phyloP scores from a whole-genome alignment of 164 flowering plant species.

The Houttuynia cordata region DNA sequence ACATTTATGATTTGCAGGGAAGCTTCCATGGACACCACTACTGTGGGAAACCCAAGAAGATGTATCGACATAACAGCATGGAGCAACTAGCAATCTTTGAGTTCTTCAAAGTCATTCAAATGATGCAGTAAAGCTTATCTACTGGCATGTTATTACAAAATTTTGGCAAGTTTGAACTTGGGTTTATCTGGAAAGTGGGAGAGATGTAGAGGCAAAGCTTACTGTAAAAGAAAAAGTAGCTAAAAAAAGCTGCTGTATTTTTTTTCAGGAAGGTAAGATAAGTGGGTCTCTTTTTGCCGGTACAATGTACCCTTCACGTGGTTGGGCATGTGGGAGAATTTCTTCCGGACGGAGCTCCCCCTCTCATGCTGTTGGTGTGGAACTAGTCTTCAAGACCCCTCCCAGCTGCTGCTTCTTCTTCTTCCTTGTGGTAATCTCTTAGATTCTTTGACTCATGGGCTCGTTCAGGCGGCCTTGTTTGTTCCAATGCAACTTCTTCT shows the following conservation, averaged over 20 bases:
- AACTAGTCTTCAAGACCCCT: neutral
- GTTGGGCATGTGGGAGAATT: slow-evolving; percentile 1
- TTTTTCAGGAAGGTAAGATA: neutral
- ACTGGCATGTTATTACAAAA: neutral
- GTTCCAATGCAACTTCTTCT: neutral
- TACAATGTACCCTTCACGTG: slow-evolving; percentile 5
- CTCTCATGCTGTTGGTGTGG: neutral
- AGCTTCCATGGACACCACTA: neutral
- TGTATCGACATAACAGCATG: neutral
- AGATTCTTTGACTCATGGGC: neutral
- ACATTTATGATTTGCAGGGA: neutral
- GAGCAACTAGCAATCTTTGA: neutral
- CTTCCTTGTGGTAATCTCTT: neutral
- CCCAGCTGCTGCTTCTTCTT: neutral
- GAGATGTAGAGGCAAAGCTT: neutral
- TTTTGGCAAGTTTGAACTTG: neutral
- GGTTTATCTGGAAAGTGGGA: neutral
- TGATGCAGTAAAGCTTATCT: neutral
- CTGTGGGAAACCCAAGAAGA: neutral
- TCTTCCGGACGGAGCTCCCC: neutral
- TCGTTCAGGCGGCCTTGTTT: neutral
- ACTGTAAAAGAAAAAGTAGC: neutral
- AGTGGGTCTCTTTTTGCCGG: neutral
- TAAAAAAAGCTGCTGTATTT: neutral
- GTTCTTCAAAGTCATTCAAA: neutral